Evolutionary conservation across 345 rosid species (phyloP).

Genomic region (Arabidopsis arenosa): DNA sequence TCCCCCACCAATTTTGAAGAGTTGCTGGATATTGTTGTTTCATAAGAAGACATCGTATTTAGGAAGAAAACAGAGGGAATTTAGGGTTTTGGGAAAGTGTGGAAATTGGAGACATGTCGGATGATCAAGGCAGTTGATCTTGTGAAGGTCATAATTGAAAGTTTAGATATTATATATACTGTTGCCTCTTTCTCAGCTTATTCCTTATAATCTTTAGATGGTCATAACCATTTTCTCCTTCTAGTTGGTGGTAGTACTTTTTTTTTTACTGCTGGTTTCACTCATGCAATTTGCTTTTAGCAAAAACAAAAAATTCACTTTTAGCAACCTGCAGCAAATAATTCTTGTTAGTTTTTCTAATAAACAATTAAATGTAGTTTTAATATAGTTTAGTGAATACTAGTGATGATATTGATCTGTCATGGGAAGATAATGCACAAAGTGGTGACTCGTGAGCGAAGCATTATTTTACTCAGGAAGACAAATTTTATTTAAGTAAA

Average conservation of each 20-base stretch:
- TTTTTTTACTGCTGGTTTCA: too few species aligned
- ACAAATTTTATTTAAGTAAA: neutral
- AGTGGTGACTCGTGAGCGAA: constrained; percentile 1
- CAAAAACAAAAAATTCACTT: too few species aligned
- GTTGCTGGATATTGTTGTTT: constrained; percentile 50
- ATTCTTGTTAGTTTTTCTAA: too few species aligned
- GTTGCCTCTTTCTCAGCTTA: constrained; percentile 84
- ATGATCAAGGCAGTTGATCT: constrained; percentile 48
- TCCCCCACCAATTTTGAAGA: too few species aligned
- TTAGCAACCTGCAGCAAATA: too few species aligned
- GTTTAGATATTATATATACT: constrained; percentile 78
- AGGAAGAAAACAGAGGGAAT: constrained; percentile 86
- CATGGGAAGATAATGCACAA: constrained; percentile 4
- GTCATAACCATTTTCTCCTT: constrained; percentile 69
- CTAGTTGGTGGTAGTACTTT: constrained; percentile 41
- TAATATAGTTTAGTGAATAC: neutral
- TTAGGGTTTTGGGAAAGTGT: constrained; percentile 48
- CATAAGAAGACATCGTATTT: constrained; percentile 85
- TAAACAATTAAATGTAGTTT: neutral
- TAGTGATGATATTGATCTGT: neutral
- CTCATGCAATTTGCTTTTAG: too few species aligned
- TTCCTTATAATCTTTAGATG: constrained; percentile 69
- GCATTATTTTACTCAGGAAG: too few species aligned
- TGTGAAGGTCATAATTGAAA: constrained; percentile 74
- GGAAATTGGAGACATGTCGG: constrained; percentile 54